phyloP scores from a whole-genome alignment of 441 rosid species.

The Omphalea diandra region DNA sequence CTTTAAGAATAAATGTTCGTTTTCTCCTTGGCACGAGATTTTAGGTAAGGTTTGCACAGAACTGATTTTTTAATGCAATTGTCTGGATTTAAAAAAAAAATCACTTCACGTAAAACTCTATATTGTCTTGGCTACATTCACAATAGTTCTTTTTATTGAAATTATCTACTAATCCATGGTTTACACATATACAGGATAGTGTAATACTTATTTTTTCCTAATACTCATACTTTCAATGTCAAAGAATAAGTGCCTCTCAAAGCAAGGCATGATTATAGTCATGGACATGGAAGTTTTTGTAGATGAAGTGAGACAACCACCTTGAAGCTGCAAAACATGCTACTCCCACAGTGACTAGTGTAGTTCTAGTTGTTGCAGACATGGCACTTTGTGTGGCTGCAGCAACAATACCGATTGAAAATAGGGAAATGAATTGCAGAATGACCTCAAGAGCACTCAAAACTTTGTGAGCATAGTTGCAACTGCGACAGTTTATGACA shows the following conservation, averaged over 20 bases:
- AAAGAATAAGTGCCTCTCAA: constrained; percentile 27
- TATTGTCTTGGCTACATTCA: neutral
- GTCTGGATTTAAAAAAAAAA: too few species aligned
- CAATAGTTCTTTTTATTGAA: neutral
- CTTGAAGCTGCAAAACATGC: constrained; percentile 70
- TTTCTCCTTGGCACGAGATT: too few species aligned
- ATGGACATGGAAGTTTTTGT: constrained; percentile 73
- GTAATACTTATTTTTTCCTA: neutral
- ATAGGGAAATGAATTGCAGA: constrained; percentile 56
- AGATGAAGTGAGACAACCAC: constrained; percentile 71
- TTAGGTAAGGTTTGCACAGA: too few species aligned
- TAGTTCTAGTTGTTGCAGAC: constrained; percentile 43
- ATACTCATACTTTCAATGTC: neutral
- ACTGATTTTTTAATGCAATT: too few species aligned
- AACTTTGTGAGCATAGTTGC: constrained; percentile 56
- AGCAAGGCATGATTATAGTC: constrained; percentile 84
- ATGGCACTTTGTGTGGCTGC: constrained; percentile 43
- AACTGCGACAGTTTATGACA: constrained; percentile 82
- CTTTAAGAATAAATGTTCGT: too few species aligned
- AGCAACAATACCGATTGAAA: constrained; percentile 58
- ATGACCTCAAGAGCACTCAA: constrained; percentile 59
- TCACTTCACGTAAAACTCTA: neutral
- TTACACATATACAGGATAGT: neutral
- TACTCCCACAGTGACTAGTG: constrained; percentile 47
- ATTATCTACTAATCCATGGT: neutral